Base-by-base conservation (phyloP, 2,329 filamentous ascomycete genomes). In the Epichloe elymi region DNA sequence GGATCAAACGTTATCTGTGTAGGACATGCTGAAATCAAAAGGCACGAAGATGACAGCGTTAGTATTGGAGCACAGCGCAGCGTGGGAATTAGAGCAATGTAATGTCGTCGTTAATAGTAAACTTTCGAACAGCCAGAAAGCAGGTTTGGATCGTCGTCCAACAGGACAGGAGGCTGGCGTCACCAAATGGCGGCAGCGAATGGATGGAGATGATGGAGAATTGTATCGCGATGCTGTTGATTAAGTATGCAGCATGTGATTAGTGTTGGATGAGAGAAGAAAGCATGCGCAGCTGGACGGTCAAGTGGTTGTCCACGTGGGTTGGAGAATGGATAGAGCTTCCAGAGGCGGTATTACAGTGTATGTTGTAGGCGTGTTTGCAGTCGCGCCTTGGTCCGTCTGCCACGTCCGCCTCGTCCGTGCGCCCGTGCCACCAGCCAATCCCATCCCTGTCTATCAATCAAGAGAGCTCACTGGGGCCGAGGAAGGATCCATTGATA, bases 231-330 rank as follows among this genome's bases (percentile, higher is more conserved):
- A 37, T 20, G 19, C 12, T 42, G 20, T 7, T 14, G 20, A 14
- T 42, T 42, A 8, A 42, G 42, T 26, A 33, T 8, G 26, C 42
- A 44, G 30, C 8, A 30, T 30, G 30, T 30, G 30, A 11, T 11
- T 10, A 8, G 30, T 30, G 30, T 30, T 39, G 12, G n/a, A 46
- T 20, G 20, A 4, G 35, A 8, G 41, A 40, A 8, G 7, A 30
- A n/a, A 19, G 40, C 12, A 19, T 5, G n/a, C 20, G 26, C 42
- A 30, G n/a, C 20, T 19, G n/a, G 20, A 19, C n/a, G 33, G 41
- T 44, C 48, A 50, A 44, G 20, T 45, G 36, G 14, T 50, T 7
- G 41, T 46, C 15, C 49, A 45, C 49, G 49, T 50, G 42, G 26
- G 36, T 45, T 50, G 15, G 26, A 38, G 8, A 10, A 30, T 30